Percentiles rank a stretch among this genome's conserved stretches.
phyloP scores from a whole-genome alignment of 148 eudicot genomes.

The Nyssa sinensis region DNA sequence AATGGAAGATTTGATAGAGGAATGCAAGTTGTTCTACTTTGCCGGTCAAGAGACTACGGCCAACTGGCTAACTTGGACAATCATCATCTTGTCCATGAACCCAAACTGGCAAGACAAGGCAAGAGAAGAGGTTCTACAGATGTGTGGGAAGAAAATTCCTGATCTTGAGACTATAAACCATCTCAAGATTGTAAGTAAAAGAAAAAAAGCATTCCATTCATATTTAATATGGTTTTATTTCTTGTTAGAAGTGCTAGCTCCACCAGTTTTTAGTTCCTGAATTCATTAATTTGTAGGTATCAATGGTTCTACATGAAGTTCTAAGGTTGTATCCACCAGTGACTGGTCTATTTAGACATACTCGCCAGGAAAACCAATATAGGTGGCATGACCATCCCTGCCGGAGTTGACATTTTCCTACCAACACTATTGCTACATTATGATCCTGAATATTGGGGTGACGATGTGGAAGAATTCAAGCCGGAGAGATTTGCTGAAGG shows the following conservation, averaged over 20 bases:
- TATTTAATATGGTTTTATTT: too few relatives aligned
- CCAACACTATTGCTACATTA: slow-evolving; percentile 46
- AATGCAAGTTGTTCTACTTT: slow-evolving; percentile 56
- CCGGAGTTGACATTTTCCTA: slow-evolving; percentile 42
- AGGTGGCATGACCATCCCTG: slow-evolving; percentile 36
- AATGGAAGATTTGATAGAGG: slow-evolving; percentile 53
- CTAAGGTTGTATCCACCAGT: slow-evolving; percentile 54
- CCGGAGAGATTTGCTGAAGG: slow-evolving; percentile 55
- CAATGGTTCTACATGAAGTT: slow-evolving; percentile 50
- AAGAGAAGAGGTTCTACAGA: slow-evolving; percentile 39
- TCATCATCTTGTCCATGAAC: slow-evolving; percentile 51
- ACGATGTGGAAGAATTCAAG: slow-evolving; percentile 43
- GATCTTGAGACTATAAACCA: slow-evolving; percentile 39
- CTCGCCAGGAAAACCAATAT: slow-evolving; percentile 37
- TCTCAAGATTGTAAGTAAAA: slow-evolving; percentile 39
- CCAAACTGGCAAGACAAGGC: slow-evolving; percentile 62
- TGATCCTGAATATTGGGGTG: slow-evolving; percentile 50
- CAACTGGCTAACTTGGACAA: slow-evolving; percentile 54
- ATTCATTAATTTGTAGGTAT: slow-evolving; percentile 27
- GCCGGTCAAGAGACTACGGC: slow-evolving; percentile 73
- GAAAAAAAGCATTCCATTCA: not conserved
- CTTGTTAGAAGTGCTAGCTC: too few relatives aligned
- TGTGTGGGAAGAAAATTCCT: slow-evolving; percentile 28
- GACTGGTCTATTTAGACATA: slow-evolving; percentile 29
- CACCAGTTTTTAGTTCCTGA: too few relatives aligned